Conservation (phyloP, 495 filamentous ascomycete species). For the Neurospora sp. region DNA sequence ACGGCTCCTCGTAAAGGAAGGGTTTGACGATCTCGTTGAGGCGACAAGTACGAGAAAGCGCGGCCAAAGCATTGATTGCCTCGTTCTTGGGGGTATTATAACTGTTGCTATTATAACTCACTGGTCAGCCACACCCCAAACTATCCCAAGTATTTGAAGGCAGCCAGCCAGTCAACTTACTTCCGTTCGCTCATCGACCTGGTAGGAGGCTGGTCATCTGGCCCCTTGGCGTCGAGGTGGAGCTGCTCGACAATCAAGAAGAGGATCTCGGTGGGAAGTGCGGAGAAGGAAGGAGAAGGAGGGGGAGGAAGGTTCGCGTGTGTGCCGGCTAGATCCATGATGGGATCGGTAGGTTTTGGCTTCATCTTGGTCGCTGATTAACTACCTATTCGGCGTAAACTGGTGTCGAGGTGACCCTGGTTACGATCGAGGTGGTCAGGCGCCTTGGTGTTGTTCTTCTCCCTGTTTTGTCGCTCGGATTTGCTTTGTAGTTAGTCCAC, state of each 20-base stretch:
- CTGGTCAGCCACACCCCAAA: background rate
- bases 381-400: too few species aligned
- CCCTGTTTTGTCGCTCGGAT: background rate
- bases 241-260: background rate
- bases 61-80: background rate
- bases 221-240: background rate
- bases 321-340: background rate
- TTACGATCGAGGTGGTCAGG: background rate
- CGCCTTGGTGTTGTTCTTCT: background rate
- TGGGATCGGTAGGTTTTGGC: background rate
- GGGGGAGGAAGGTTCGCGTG: background rate
- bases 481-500: background rate
- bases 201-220: background rate
- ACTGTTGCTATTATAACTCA: too few species aligned
- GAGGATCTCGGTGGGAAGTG: background rate
- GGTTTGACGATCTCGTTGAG: background rate
- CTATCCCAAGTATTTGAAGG: background rate
- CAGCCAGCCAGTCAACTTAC: background rate
- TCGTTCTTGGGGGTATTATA: background rate
- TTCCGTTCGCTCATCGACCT: background rate
- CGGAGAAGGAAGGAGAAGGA: background rate
- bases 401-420: too few species aligned
- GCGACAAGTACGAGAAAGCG: background rate
- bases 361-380: background rate
- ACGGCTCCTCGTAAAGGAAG: background rate